Evolutionary conservation across 2,329 filamentous ascomycete genomes (phyloP), one percentile per base, ranked within the genome.

Genomic region (Penicillium fuscoglaucum): DNA sequence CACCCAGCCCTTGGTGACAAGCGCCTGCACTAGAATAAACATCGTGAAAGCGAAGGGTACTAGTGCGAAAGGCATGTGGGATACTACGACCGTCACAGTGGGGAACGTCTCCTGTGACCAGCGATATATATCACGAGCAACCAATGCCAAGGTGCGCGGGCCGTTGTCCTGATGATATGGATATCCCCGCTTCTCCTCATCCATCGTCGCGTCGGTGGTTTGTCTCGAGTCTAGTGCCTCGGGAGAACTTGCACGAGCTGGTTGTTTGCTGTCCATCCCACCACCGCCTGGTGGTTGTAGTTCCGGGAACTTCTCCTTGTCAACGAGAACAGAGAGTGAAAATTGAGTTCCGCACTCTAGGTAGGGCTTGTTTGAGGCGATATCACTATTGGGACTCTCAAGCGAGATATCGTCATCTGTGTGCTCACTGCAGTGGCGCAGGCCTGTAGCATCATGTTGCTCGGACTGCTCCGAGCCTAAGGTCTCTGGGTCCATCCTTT

Each of bases 1-100:
- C 0, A 91, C 85, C 89, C 89, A 91, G 12, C 89, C 88, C 62
- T 89, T 90, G 0, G 86, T 90, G 0, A 89, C 88, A 1, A 91
- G 74, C 0, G 83, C 87, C 68, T 91, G 88, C 0, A 91, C 88
- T 0, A 91, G 81, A 10, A 91, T 81, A 61, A 91, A 91, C 88
- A 91, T 91, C 60, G 83, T 80, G 56, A 91, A 86, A 0, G 88
- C 85, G 66, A 91, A 91, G 0, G 89, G 88, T 0, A 91, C 79
- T 0, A 91, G 80, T 0, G 86, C 82, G 53, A 88, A 84, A 0
- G 89, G 89, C 1, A 91, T 77, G 68, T 90, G 87, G 0, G 82
- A 74, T 6, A 88, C 70, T 0, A 91, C 88, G 0, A 85, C 84
- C 21, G 85, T 84, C 1, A 84, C 83, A 0, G 88, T 90, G 0